Conservation (phyloP, 2,329 filamentous ascomycete genomes). For the Neonectria ditissima region DNA sequence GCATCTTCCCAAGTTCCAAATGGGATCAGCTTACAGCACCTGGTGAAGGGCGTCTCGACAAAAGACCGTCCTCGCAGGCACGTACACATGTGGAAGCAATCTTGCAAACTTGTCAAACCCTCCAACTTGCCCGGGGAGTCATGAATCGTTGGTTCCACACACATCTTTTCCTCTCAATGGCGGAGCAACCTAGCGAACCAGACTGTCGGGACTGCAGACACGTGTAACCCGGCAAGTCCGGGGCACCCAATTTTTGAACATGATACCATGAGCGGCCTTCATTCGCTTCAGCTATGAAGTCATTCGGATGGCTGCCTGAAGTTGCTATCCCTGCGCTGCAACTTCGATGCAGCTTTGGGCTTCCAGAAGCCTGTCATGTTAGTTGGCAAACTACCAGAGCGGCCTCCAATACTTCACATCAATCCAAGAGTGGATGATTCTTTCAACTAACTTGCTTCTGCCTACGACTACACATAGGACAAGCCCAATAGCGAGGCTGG, state of each 20-base stretch:
- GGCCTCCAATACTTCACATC: background rate
- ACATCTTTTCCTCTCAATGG: background rate
- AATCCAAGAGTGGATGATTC: background rate
- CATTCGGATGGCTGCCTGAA: background rate
- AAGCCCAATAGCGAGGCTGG: background rate
- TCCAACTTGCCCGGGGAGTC: background rate
- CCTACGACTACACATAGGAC: background rate
- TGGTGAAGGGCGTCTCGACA: background rate
- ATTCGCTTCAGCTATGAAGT: background rate
- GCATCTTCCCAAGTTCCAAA: background rate
- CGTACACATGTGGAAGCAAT: background rate
- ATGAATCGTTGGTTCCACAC: background rate
- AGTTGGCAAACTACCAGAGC: background rate
- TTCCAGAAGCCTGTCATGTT: background rate
- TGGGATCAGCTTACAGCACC: background rate
- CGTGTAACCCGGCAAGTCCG: constrained; percentile 13
- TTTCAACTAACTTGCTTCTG: background rate
- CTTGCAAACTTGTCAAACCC: background rate
- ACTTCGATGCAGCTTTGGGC: background rate
- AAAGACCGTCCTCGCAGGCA: background rate
- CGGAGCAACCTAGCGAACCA: constrained; percentile 17
- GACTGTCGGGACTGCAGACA: constrained; percentile 14
- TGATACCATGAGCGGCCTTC: background rate
- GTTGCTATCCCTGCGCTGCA: background rate
- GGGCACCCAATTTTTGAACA: background rate